Evolutionary conservation across 2,329 filamentous ascomycete species (phyloP).

Genomic region (Aspergillus proliferans): DNA sequence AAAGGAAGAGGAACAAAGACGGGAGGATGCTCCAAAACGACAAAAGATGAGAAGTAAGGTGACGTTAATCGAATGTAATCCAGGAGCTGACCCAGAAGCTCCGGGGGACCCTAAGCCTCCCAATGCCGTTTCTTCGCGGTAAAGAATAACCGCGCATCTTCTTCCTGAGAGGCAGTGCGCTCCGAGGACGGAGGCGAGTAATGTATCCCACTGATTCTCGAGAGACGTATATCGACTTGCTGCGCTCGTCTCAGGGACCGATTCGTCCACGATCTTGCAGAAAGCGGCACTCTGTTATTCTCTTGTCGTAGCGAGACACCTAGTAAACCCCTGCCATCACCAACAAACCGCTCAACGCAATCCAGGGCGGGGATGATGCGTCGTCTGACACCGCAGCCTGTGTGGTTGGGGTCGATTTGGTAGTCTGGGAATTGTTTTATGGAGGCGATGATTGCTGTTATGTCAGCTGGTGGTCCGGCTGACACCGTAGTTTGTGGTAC

Average conservation of each 20-base stretch:
- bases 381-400: conserved; percentile 37
- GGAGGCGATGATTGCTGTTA: conserved; percentile 29
- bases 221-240: conserved; percentile 20
- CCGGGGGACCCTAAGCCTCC: conserved; percentile 18
- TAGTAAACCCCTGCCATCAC: conserved; percentile 25
- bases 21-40: background rate
- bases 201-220: conserved; percentile 18
- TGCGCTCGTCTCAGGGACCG: conserved; percentile 11
- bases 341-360: conserved; percentile 31
- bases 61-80: background rate
- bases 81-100: too few relatives aligned
- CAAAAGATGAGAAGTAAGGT: background rate
- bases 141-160: conserved; percentile 29
- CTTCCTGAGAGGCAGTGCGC: conserved; percentile 15
- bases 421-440: conserved; percentile 39
- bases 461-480: conserved; percentile 19
- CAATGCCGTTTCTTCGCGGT: conserved; percentile 31
- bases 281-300: conserved; percentile 10
- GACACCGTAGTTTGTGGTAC: conserved; percentile 3
- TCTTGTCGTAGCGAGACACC: conserved; percentile 18
- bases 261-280: conserved; percentile 17
- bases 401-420: conserved; percentile 37
- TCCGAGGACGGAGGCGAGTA: conserved; percentile 8
- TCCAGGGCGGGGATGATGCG: conserved; percentile 35
- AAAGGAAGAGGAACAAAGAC: background rate